A percentile compares a stretch with the other conserved stretches of the same genome.
These are phyloP conservation scores for Irpex sp. DNA, from an alignment of 1,284 basidiomycete genomes.

Conservation along the genomic window DNA sequence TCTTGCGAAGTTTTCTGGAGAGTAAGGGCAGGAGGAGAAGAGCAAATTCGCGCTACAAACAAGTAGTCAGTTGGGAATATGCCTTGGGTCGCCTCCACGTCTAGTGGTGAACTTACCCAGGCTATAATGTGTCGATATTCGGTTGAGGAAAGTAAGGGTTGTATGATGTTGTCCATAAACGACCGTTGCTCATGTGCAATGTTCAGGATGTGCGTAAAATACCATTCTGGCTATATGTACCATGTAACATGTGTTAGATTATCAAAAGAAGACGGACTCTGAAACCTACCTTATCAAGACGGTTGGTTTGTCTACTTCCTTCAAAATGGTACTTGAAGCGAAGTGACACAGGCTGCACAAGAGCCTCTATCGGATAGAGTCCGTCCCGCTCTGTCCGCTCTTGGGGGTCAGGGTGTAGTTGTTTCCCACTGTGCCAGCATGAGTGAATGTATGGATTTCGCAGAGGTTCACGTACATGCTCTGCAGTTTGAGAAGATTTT, in stretches of 20 bases:
- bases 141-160: conserved; percentile 60
- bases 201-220: conserved; percentile 86
- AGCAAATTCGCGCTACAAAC: conserved; percentile 68
- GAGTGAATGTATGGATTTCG: neutral
- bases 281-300: conserved; percentile 80
- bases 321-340: conserved; percentile 98
- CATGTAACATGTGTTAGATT: neutral
- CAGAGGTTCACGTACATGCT: conserved; percentile 48
- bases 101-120: conserved; percentile 45
- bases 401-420: conserved; percentile 28
- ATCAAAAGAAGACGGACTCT: neutral
- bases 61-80: neutral
- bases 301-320: conserved; percentile 79
- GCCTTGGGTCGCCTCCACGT: neutral
- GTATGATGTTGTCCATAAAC: conserved; percentile 76
- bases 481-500: conserved; percentile 73
- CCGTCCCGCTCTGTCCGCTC: conserved; percentile 25
- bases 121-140: conserved; percentile 66
- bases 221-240: conserved; percentile 98
- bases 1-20: conserved; percentile 65
- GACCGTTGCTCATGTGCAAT: conserved; percentile 73
- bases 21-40: conserved; percentile 67
- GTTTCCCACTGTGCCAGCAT: conserved; percentile 38
- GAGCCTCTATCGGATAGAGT: conserved; percentile 76
- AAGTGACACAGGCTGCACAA: conserved; percentile 80